These are phyloP conservation scores for Protostelium mycophagum DNA, from an alignment of 78 protist genomes.

Conservation along the genomic window DNA sequence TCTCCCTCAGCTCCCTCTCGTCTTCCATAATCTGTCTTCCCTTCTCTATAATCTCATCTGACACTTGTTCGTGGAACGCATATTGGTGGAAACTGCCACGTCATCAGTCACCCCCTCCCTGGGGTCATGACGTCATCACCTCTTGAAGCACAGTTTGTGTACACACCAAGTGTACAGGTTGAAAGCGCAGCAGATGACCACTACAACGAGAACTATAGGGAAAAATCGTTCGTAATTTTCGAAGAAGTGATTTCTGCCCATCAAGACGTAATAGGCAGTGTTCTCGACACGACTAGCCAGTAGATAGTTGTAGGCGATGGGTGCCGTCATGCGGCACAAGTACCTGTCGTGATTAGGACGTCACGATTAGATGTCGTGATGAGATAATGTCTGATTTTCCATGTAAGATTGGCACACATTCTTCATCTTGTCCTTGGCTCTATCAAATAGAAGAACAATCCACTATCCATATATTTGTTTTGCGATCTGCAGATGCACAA, in stretches of 20 bases:
- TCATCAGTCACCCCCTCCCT: neutral
- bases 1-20: neutral
- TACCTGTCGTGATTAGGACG: too few species aligned
- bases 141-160: neutral
- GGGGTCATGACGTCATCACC: neutral
- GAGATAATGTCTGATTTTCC: too few species aligned
- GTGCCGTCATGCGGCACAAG: neutral
- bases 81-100: neutral
- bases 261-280: neutral
- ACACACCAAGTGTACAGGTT: neutral
- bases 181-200: neutral
- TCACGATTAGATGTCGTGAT: too few species aligned
- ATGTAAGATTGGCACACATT: too few species aligned
- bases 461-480: too few species aligned
- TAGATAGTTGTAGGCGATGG: neutral
- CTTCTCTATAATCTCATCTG: neutral
- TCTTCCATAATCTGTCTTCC: neutral
- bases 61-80: neutral
- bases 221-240: neutral
- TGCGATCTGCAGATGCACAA: too few species aligned
- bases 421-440: too few species aligned
- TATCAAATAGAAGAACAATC: too few species aligned
- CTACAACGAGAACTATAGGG: neutral
- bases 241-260: neutral
- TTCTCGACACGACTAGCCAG: neutral